Evolutionary conservation across 2,329 filamentous ascomycete species (phyloP).

Genomic region (Cytospora schulzeri): DNA sequence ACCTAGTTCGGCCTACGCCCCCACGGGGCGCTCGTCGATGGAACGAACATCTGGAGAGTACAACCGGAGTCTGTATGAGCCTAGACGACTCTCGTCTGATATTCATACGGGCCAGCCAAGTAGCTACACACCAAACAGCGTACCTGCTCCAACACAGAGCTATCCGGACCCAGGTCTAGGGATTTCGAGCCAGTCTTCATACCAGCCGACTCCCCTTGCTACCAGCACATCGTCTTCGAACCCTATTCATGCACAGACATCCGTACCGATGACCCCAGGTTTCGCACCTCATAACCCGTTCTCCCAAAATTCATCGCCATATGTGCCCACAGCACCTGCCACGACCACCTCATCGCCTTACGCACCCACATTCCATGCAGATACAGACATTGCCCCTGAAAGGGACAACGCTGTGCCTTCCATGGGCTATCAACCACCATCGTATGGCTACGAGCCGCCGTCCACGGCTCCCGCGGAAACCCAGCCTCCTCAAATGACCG

Average conservation of each 20-base stretch:
- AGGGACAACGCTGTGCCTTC: slow-evolving; percentile 5
- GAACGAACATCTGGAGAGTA: slow-evolving; percentile 49
- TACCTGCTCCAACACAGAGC: slow-evolving; percentile 34
- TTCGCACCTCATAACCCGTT: slow-evolving; percentile 24
- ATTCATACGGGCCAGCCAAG: slow-evolving; percentile 38
- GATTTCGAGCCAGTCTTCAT: slow-evolving; percentile 34
- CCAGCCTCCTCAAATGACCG: slow-evolving; percentile 27
- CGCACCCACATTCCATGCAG: slow-evolving; percentile 15
- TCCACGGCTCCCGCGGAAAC: slow-evolving; percentile 40
- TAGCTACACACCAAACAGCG: slow-evolving; percentile 39
- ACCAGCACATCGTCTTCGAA: slow-evolving; percentile 25
- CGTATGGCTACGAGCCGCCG: slow-evolving; percentile 56
- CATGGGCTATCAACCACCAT: slow-evolving; percentile 46
- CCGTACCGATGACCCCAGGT: slow-evolving; percentile 12
- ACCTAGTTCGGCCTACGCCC: slow-evolving; percentile 34
- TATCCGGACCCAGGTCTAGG: slow-evolving; percentile 35
- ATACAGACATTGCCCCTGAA: slow-evolving; percentile 2
- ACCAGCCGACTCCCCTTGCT: slow-evolving; percentile 30
- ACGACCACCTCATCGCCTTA: slow-evolving; percentile 17
- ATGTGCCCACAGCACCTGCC: slow-evolving; percentile 27
- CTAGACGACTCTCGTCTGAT: slow-evolving; percentile 45
- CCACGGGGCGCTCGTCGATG: slow-evolving; percentile 45
- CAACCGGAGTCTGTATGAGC: slow-evolving; percentile 44
- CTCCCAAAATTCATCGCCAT: slow-evolving; percentile 24
- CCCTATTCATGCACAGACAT: slow-evolving; percentile 7